A percentile compares a stretch with the other conserved stretches of the same genome.
phyloP scores from a whole-genome alignment of 148 eudicot genomes.

The Rhododendron mucronatum region DNA sequence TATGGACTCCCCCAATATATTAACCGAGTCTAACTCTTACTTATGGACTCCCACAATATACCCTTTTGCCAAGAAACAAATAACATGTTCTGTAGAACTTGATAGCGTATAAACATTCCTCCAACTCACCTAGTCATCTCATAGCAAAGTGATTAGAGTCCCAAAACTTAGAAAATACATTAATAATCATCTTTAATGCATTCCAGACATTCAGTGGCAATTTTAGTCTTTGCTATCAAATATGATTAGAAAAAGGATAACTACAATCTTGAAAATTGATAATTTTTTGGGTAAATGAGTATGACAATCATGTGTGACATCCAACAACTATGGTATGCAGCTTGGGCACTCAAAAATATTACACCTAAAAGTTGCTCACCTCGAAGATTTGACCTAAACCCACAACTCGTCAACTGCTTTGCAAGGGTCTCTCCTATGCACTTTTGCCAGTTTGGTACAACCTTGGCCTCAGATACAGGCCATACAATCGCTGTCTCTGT shows the following conservation, averaged over 20 bases:
- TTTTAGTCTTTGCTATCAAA: neutral
- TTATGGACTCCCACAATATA: neutral
- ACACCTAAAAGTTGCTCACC: slow-evolving; percentile 34
- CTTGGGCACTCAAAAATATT: neutral
- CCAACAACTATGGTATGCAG: neutral
- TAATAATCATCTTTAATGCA: neutral
- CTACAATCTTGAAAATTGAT: neutral
- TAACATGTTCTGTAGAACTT: neutral
- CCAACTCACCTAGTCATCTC: neutral
- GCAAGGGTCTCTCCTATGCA: slow-evolving; percentile 79
- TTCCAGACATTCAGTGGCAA: neutral
- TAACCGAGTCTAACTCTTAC: neutral
- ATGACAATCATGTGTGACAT: neutral
- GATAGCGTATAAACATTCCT: neutral
- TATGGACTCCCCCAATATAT: neutral
- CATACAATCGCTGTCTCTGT: slow-evolving; percentile 93
- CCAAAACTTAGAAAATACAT: neutral
- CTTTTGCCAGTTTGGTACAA: slow-evolving; percentile 65
- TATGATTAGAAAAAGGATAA: neutral
- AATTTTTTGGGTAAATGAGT: neutral
- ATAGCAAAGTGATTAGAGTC: neutral
- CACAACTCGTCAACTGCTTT: slow-evolving; percentile 80
- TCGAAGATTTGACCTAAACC: slow-evolving; percentile 76
- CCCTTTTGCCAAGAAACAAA: neutral
- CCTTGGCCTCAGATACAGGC: slow-evolving; percentile 82